Evolutionary conservation across 73 alveolate species (phyloP).

Genomic region (Paramecium primaurelia): DNA sequence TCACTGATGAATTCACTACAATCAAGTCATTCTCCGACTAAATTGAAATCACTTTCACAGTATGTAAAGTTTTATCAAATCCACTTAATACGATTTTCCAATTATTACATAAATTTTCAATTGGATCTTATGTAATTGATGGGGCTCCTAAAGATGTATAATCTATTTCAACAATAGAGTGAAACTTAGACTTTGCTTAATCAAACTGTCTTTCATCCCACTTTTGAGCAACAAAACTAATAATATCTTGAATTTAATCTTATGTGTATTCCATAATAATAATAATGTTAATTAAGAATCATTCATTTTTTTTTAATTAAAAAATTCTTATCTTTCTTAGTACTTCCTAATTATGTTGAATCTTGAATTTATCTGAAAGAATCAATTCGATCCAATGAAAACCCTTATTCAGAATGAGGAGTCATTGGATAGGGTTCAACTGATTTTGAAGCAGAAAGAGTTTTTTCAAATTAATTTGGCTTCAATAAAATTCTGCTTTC

Average conservation of each 20-base stretch:
- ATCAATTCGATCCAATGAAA: not conserved
- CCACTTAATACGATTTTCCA: conserved; percentile 15
- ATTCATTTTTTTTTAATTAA: not conserved
- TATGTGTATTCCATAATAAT: not conserved
- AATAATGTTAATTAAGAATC: not conserved
- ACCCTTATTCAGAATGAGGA: not conserved
- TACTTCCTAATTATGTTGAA: not conserved
- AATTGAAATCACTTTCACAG: not conserved
- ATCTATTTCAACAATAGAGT: not conserved
- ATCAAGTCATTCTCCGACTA: not conserved
- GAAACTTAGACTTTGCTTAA: not conserved
- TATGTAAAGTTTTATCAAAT: not conserved
- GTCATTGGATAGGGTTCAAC: not conserved
- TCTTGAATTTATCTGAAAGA: not conserved
- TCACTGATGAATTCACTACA: not conserved
- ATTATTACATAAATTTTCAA: not conserved
- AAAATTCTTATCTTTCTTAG: not conserved
- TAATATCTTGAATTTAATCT: not conserved
- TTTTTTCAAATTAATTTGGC: not conserved
- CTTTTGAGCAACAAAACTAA: not conserved
- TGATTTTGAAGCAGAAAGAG: not conserved
- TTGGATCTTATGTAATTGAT: not conserved
- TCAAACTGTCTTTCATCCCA: conserved; percentile 14
- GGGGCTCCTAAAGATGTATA: conserved; percentile 25
- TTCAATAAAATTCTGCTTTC: not conserved